phyloP scores from a whole-genome alignment of 1,139 yeast genomes.

The Pichia sorboxylosa region DNA sequence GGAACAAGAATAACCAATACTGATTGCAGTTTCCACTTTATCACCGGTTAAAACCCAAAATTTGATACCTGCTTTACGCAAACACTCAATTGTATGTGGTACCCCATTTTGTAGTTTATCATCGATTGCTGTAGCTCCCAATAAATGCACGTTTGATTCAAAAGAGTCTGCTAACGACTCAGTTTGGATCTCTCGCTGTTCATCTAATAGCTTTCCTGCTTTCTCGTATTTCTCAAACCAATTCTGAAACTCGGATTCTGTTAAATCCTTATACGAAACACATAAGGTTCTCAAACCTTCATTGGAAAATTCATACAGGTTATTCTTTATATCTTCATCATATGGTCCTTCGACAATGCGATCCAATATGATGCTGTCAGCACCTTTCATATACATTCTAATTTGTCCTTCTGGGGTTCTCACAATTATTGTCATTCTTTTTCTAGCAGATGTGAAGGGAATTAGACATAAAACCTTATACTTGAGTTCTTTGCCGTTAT shows the following conservation, averaged over 20 bases:
- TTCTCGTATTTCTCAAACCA: conserved; percentile 35
- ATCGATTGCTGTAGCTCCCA: conserved; percentile 97
- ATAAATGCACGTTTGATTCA: conserved; percentile 57
- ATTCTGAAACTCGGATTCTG: conserved; percentile 21
- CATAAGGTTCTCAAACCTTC: conserved; percentile 51
- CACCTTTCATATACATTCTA: conserved; percentile 38
- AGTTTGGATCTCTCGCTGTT: conserved; percentile 63
- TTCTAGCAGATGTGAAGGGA: conserved; percentile 46
- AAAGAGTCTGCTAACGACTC: conserved; percentile 67
- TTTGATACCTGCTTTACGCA: conserved; percentile 89
- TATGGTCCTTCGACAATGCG: conserved; percentile 19
- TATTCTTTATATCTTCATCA: conserved; percentile 8
- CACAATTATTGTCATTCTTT: conserved; percentile 48
- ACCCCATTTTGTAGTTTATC: conserved; percentile 93
- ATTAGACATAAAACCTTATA: conserved; percentile 39
- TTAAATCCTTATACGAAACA: conserved; percentile 30
- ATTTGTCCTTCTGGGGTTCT: conserved; percentile 30
- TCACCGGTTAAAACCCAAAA: conserved; percentile 97
- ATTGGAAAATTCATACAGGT: conserved; percentile 42
- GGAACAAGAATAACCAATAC: conserved; percentile 96
- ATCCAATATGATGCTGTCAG: conserved; percentile 40
- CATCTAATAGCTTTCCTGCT: conserved; percentile 38
- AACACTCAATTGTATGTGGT: conserved; percentile 76
- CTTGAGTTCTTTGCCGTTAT: conserved; percentile 7
- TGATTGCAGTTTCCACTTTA: conserved; percentile 94